phyloP scores from a whole-genome alignment of 2,329 filamentous ascomycete genomes.

The Venturia effusa region DNA sequence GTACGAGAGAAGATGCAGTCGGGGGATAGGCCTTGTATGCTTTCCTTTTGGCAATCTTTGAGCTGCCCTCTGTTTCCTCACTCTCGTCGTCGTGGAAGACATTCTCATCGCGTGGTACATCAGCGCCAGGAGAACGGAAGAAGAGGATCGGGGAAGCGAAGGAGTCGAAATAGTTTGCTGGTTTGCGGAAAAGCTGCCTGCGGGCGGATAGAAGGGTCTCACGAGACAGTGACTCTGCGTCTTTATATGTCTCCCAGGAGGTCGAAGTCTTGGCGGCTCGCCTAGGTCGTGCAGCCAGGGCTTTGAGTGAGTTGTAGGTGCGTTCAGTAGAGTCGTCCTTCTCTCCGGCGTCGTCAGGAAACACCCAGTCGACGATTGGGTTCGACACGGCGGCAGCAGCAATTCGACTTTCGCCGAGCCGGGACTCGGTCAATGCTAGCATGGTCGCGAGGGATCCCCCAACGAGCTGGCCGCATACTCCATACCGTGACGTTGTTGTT shows the following conservation, averaged over 20 bases:
- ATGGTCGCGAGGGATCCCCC: slow-evolving; percentile 38
- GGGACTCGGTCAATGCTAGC: slow-evolving; percentile 40
- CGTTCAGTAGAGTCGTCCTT: background rate
- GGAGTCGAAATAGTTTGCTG: slow-evolving; percentile 36
- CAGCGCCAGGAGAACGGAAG: slow-evolving; percentile 33
- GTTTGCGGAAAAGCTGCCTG: slow-evolving; percentile 29
- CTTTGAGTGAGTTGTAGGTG: slow-evolving; percentile 5
- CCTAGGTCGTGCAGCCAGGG: slow-evolving; percentile 11
- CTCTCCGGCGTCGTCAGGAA: slow-evolving; percentile 22
- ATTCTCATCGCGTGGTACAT: slow-evolving; percentile 14
- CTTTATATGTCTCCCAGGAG: slow-evolving; percentile 21
- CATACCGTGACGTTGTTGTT: slow-evolving; percentile 17
- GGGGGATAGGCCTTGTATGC: slow-evolving; percentile 33
- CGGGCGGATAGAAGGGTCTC: slow-evolving; percentile 24
- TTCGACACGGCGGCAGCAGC: slow-evolving; percentile 36
- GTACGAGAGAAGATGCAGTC: slow-evolving; percentile 24
- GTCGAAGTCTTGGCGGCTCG: slow-evolving; percentile 16
- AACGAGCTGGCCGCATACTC: slow-evolving; percentile 36
- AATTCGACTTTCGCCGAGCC: slow-evolving; percentile 26
- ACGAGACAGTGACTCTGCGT: slow-evolving; percentile 20
- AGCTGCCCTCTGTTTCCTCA: background rate
- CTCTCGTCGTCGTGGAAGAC: background rate
- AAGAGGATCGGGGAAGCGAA: slow-evolving; percentile 41
- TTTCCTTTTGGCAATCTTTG: background rate
- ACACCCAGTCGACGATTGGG: slow-evolving; percentile 38